phyloP scores from a whole-genome alignment of 108 stramenopile species.

The Asterionellopsis glacialis region DNA sequence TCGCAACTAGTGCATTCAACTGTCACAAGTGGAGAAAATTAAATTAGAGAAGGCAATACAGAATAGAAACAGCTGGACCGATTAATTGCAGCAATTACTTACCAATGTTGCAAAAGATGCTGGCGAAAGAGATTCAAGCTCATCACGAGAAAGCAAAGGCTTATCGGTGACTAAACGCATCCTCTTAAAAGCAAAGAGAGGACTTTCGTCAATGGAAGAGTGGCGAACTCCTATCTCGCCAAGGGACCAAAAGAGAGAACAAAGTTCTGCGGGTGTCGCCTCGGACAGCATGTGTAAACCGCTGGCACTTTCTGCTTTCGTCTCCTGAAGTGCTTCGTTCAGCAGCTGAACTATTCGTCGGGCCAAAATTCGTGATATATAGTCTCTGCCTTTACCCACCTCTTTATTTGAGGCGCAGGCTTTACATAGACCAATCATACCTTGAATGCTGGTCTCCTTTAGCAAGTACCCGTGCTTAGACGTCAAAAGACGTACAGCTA shows the following conservation, averaged over 20 bases:
- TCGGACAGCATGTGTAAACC: constrained; percentile 1
- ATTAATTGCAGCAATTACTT: too few relatives aligned
- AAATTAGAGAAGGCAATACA: too few relatives aligned
- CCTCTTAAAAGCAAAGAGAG: constrained; percentile 17
- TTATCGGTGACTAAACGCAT: constrained; percentile 20
- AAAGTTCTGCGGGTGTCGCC: constrained; percentile 25
- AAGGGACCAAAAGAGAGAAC: constrained; percentile 35
- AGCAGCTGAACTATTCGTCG: constrained; percentile 35
- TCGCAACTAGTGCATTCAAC: neutral
- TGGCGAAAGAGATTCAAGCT: constrained; percentile 1
- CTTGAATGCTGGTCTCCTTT: constrained; percentile 31
- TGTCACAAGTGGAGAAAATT: too few relatives aligned
- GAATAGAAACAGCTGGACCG: too few relatives aligned
- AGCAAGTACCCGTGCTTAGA: constrained; percentile 50
- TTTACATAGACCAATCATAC: constrained; percentile 30
- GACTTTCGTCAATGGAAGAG: constrained; percentile 5
- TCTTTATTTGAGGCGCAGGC: constrained; percentile 28
- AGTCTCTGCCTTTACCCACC: constrained; percentile 23
- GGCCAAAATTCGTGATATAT: constrained; percentile 33
- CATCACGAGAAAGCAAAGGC: constrained; percentile 8
- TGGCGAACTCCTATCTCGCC: constrained; percentile 41
- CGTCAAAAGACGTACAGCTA: constrained; percentile 38
- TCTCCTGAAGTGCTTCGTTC: constrained; percentile 24
- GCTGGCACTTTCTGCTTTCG: constrained; percentile 6
- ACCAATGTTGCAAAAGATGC: constrained; percentile 1